phyloP scores from a whole-genome alignment of 306 rosid species.

The Gillenia trifoliata region DNA sequence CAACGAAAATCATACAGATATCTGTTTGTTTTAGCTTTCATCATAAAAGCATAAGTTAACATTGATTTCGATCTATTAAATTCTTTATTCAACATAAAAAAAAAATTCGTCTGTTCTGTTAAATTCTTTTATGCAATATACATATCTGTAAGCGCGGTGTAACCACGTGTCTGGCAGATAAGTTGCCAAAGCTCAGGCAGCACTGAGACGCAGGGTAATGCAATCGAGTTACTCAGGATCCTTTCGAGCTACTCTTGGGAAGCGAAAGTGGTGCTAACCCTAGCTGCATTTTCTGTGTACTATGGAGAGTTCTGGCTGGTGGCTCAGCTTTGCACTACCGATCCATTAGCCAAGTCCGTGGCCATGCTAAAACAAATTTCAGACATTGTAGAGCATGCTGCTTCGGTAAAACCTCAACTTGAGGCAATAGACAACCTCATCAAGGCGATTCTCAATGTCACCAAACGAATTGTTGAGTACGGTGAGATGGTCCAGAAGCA shows the following conservation, averaged over 20 bases:
- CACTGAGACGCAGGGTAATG: constrained; percentile 65
- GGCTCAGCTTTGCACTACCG: constrained; percentile 42
- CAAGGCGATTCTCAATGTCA: constrained; percentile 45
- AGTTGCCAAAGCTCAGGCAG: constrained; percentile 62
- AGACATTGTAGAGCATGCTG: constrained; percentile 45
- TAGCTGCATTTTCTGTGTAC: constrained; percentile 73
- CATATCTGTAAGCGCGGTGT: neutral
- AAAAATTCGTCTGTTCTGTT: neutral
- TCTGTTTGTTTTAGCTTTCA: too few relatives aligned
- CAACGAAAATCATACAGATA: neutral
- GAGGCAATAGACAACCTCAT: constrained; percentile 57
- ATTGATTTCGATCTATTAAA: neutral
- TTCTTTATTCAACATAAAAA: too few relatives aligned
- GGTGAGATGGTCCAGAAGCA: constrained; percentile 38
- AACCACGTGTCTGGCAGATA: constrained; percentile 36
- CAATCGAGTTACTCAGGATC: constrained; percentile 52
- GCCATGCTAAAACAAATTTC: constrained; percentile 72
- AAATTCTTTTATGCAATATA: neutral
- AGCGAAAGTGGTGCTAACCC: constrained; percentile 68
- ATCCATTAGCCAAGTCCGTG: constrained; percentile 70
- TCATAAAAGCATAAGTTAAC: too few relatives aligned
- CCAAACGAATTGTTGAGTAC: constrained; percentile 54
- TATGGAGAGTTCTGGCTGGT: constrained; percentile 88
- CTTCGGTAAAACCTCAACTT: constrained; percentile 48
- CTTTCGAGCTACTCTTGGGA: constrained; percentile 77